Evolutionary conservation across 2,329 filamentous ascomycete genomes (phyloP), one percentile per base, ranked within the genome.

Genomic region (Talaromyces sp.): DNA sequence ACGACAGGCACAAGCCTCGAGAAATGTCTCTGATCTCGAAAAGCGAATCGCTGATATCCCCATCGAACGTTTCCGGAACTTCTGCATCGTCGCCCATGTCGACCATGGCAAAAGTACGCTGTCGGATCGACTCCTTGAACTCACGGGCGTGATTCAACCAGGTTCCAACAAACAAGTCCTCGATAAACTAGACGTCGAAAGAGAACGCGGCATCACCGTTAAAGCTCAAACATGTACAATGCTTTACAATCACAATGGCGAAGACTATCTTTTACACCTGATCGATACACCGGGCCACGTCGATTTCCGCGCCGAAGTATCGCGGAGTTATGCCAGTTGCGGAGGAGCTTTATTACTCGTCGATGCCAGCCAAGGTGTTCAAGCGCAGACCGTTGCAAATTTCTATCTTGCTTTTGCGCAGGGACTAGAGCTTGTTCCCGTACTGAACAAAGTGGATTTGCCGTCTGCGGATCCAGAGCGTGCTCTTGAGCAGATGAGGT

Each of bases 141-240:
- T 96, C 69, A 99, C 95, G 0, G 94, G 95, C 22, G 98, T 94
- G 6, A 98, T 99, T 69, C 82, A 91, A 71, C 86, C 91, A 0
- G 93, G 92, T 66, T 85, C 85, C 59, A 97, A 97, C 77, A 96
- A 97, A 80, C 95, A 99, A 83, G 92, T 98, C 68, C 83, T 99
- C 69, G 95, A 99, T 80, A 97, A 97, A 77, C 86, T 99, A 40
- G 95, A 99, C 76, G 95, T 99, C 64, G 95, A 99, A 81, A 86
- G 95, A 61, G 93, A 98, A 79, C 88, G 95, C 45, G 95, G 95
- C 68, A 99, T 99, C 76, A 99, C 95, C 0, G 95, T 99, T 77
- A 99, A 99, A 82, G 95, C 95, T 64, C 95, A 99, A 82, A 98
- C 95, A 65, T 98, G 95, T 79, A 95, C 90, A 64, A 99, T 99